phyloP scores from a whole-genome alignment of 352 stramenopile genomes.

The Phytopythium mirpurense region DNA sequence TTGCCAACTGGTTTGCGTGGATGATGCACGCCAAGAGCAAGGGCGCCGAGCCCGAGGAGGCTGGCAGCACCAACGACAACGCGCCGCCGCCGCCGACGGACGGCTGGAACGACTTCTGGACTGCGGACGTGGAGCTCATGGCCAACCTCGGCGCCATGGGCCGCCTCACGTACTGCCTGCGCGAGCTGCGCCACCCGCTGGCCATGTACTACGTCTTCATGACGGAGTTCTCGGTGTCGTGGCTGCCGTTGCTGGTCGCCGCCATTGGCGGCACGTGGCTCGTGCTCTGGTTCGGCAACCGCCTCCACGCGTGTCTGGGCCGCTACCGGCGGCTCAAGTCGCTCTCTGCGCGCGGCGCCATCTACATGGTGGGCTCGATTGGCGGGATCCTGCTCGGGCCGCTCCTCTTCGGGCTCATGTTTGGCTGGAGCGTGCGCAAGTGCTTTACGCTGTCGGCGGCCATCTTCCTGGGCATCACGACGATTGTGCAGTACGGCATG shows the following conservation, averaged over 20 bases:
- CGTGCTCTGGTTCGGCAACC: conserved; percentile 49
- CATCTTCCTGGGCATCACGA: conserved; percentile 66
- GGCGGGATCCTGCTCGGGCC: conserved; percentile 48
- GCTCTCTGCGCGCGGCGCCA: conserved; percentile 47
- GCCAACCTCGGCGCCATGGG: conserved; percentile 56
- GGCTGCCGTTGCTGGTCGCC: conserved; percentile 41
- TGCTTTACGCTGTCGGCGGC: conserved; percentile 61
- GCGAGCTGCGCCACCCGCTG: conserved; percentile 71
- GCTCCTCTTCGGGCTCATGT: conserved; percentile 45
- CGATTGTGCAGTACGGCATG: conserved; percentile 67
- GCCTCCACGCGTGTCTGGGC: conserved; percentile 40
- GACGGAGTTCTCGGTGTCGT: conserved; percentile 49
- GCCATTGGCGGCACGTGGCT: conserved; percentile 44
- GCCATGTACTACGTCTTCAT: conserved; percentile 83
- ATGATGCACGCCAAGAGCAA: conserved; percentile 59
- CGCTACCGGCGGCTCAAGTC: conserved; percentile 58
- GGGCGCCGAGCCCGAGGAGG: conserved; percentile 32
- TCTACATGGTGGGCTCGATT: conserved; percentile 73
- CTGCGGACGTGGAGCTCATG: conserved; percentile 69
- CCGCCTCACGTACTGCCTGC: conserved; percentile 68
- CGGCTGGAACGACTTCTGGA: conserved; percentile 73
- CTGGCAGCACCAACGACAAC: conserved; percentile 23
- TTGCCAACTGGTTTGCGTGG: conserved; percentile 80
- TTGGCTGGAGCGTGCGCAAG: conserved; percentile 57
- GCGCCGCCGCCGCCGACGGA: conserved; percentile 47